phyloP scores from a whole-genome alignment of 352 stramenopile species.

The Phytophthora citricola region DNA sequence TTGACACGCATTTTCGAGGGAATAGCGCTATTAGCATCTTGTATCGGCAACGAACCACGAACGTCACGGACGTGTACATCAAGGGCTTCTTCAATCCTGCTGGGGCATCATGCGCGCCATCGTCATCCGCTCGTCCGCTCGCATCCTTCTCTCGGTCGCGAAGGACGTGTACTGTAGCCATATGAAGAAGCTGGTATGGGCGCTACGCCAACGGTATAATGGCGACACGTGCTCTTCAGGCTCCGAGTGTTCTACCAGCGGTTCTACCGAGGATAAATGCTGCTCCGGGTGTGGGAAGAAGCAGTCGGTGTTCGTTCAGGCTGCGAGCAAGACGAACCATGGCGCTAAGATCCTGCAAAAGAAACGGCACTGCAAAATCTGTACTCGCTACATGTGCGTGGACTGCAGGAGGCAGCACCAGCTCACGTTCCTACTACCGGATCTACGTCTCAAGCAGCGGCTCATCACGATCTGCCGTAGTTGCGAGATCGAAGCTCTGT shows the following conservation, averaged over 20 bases:
- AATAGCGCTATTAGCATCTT: slow-evolving; percentile 66
- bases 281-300: slow-evolving; percentile 38
- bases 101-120: slow-evolving; percentile 49
- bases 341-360: slow-evolving; percentile 33
- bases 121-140: slow-evolving; percentile 36
- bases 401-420: slow-evolving; percentile 55
- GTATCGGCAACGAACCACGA: slow-evolving; percentile 55
- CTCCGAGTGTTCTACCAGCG: slow-evolving; percentile 15
- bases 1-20: slow-evolving; percentile 46
- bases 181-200: slow-evolving; percentile 75
- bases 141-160: slow-evolving; percentile 40
- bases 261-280: slow-evolving; percentile 18
- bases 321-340: slow-evolving; percentile 23
- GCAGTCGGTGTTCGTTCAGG: slow-evolving; percentile 31
- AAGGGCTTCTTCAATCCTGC: slow-evolving; percentile 52
- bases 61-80: slow-evolving; percentile 62
- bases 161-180: slow-evolving; percentile 56
- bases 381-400: slow-evolving; percentile 50
- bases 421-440: slow-evolving; percentile 35
- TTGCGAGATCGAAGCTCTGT: slow-evolving; percentile 27
- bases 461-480: slow-evolving; percentile 37
- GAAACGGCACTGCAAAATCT: slow-evolving; percentile 47
- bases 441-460: slow-evolving; percentile 36
- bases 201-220: slow-evolving; percentile 37
- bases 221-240: slow-evolving; percentile 15